phyloP scores from a whole-genome alignment of 129 eudicot genomes.

The Centaurea solstitialis region DNA sequence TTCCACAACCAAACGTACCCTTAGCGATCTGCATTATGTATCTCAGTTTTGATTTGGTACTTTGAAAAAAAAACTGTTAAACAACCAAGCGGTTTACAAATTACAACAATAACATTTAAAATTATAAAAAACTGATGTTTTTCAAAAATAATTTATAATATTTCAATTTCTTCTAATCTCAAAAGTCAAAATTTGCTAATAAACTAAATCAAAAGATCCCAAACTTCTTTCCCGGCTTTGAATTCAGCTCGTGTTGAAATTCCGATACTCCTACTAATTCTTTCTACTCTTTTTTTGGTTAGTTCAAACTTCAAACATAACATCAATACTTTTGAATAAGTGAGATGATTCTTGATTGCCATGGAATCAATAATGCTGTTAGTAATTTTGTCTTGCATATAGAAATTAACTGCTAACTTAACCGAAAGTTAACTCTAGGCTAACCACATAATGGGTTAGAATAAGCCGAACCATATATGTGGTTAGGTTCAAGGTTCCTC shows the following conservation, averaged over 20 bases:
- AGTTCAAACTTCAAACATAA: too few relatives aligned
- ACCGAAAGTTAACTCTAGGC: background rate
- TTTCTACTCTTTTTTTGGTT: background rate
- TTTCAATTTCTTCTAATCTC: background rate
- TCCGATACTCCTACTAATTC: background rate
- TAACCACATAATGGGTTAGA: background rate
- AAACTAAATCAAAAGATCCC: background rate
- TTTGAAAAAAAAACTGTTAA: background rate
- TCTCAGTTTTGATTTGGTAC: too few relatives aligned
- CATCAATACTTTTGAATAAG: background rate
- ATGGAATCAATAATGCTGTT: background rate
- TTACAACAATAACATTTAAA: too few relatives aligned
- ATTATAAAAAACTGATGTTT: too few relatives aligned
- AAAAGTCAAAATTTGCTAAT: background rate
- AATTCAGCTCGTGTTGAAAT: background rate
- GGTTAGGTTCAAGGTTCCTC: background rate
- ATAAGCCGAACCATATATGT: too few relatives aligned
- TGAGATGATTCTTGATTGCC: background rate
- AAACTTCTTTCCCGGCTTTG: background rate
- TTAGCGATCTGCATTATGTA: background rate
- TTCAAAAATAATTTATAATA: too few relatives aligned
- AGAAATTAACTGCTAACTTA: background rate
- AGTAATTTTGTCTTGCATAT: background rate
- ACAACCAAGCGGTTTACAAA: background rate
- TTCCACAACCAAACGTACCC: too few relatives aligned